Conservation (phyloP, 2,329 filamentous ascomycete genomes). For the Aspergillus phoenicis region DNA sequence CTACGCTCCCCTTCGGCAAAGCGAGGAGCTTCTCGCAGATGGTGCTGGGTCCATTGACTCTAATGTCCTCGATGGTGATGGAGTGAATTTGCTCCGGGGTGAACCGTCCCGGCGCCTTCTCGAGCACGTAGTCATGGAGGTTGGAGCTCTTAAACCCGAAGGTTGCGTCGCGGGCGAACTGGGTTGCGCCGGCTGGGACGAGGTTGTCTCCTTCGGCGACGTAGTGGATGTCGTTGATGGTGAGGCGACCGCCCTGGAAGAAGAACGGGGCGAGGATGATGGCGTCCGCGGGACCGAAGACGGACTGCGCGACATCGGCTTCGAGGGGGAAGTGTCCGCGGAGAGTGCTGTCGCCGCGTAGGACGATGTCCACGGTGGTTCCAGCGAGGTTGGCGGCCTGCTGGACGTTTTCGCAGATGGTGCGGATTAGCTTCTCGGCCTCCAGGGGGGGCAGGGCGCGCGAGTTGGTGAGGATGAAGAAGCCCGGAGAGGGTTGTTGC, state of each 20-base stretch:
- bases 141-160: constrained; percentile 61
- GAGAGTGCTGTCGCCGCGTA: constrained; percentile 60
- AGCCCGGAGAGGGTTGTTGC: constrained; percentile 47
- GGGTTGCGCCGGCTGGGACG: constrained; percentile 56
- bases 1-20: constrained; percentile 43
- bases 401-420: constrained; percentile 56
- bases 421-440: constrained; percentile 52
- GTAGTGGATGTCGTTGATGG: constrained; percentile 61
- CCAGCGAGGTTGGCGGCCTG: constrained; percentile 45
- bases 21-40: constrained; percentile 47
- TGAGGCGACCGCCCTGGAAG: constrained; percentile 60
- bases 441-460: constrained; percentile 56
- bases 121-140: constrained; percentile 55
- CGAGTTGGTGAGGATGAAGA: constrained; percentile 65
- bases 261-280: constrained; percentile 64
- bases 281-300: constrained; percentile 54
- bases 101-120: constrained; percentile 55
- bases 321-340: constrained; percentile 61
- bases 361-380: constrained; percentile 56
- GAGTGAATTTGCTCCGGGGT: constrained; percentile 44
- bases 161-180: constrained; percentile 60
- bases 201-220: constrained; percentile 55
- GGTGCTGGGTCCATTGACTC: constrained; percentile 47
- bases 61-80: constrained; percentile 53
- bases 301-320: constrained; percentile 54